A percentile compares a stretch with the other conserved stretches of the same genome.
Conservation (phyloP, 331 rosid species). For the Quercus tomentella region DNA sequence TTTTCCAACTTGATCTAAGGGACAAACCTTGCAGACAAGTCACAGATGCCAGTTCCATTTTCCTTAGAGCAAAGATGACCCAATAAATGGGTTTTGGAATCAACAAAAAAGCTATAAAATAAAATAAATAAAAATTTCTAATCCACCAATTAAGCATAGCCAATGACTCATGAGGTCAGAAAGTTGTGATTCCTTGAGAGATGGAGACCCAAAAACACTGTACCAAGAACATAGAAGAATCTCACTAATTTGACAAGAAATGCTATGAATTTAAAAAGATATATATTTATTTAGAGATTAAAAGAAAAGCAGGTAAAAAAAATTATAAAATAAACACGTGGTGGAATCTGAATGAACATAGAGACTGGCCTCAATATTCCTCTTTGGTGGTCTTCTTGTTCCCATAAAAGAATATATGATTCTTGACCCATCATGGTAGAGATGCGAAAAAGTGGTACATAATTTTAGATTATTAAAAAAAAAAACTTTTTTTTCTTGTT, state of each 20-base stretch:
- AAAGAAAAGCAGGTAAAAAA: not conserved
- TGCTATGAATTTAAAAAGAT: not conserved
- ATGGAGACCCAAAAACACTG: not conserved
- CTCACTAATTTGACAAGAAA: not conserved
- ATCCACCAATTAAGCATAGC: slow-evolving; percentile 9
- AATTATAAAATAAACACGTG: not conserved
- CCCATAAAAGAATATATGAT: slow-evolving; percentile 1
- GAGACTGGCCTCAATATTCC: slow-evolving; percentile 23
- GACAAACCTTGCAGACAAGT: not conserved
- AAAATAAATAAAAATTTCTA: not conserved
- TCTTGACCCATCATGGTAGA: not conserved
- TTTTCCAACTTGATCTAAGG: not conserved
- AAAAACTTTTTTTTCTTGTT: not conserved
- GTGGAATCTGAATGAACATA: slow-evolving; percentile 14
- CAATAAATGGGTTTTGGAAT: slow-evolving; percentile 8
- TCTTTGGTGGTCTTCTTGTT: slow-evolving; percentile 21
- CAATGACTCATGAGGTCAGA: not conserved
- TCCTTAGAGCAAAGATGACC: not conserved
- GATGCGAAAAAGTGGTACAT: not conserved
- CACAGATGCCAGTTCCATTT: not conserved
- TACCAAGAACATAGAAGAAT: not conserved
- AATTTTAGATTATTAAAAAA: not conserved
- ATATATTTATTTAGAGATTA: not conserved
- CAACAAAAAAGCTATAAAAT: not conserved
- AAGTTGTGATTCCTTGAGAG: slow-evolving; percentile 10